A percentile compares a stretch with the other conserved stretches of the same genome.
Conservation (phyloP, 148 eudicot species). For the Spergularia marina region DNA sequence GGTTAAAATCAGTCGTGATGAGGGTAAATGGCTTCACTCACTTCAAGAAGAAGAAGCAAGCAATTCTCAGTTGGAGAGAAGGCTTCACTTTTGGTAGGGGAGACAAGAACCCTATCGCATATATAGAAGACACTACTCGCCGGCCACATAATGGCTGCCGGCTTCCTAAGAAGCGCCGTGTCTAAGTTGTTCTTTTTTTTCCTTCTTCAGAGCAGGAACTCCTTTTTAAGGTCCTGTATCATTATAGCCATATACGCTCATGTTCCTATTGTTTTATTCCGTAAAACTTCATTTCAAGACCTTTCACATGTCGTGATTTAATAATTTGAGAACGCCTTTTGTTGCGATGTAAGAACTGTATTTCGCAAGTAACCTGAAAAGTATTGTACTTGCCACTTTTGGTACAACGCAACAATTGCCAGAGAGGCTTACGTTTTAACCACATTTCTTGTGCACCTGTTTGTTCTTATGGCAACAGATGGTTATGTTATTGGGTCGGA, state of each 20-base stretch:
- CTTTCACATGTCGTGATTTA: not conserved
- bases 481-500: no score
- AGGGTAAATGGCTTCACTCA: slow-evolving; percentile 75
- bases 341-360: no score
- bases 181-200: slow-evolving; percentile 22
- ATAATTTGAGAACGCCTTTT: no score
- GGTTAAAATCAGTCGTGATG: slow-evolving; percentile 73
- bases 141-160: slow-evolving; percentile 90
- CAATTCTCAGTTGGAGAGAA: slow-evolving; percentile 72
- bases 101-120: slow-evolving; percentile 58
- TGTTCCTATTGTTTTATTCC: not conserved
- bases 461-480: no score
- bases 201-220: not conserved
- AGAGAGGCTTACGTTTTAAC: no score
- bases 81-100: slow-evolving; percentile 61
- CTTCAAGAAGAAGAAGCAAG: slow-evolving; percentile 84
- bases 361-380: no score
- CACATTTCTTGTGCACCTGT: no score
- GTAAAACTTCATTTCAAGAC: not conserved
- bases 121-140: slow-evolving; percentile 87
- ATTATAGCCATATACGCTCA: no score
- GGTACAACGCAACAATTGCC: no score
- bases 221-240: not conserved
- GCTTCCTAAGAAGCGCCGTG: slow-evolving; percentile 62
- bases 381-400: no score